These are phyloP conservation scores for Saccharomycopsis sp. DNA, from an alignment of 805 yeast genomes.

Conservation along the genomic window DNA sequence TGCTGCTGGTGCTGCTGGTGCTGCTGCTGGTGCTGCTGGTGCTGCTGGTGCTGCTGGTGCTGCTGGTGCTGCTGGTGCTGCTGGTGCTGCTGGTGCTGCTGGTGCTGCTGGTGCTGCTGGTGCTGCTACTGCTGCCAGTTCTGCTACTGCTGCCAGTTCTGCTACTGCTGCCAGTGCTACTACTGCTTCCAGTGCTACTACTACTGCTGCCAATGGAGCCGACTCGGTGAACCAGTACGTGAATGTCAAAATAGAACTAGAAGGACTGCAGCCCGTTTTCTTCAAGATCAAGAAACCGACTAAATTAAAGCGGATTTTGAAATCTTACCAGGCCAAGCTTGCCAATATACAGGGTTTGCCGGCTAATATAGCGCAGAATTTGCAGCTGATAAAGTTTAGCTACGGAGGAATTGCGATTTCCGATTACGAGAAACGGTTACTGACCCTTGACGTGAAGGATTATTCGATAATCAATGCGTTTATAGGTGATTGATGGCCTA, in stretches of 20 bases:
- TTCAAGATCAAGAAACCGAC: slow-evolving; percentile 18
- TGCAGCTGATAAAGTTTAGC: slow-evolving; percentile 9
- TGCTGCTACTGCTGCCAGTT: background rate
- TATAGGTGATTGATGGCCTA: background rate
- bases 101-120: background rate
- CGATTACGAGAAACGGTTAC: slow-evolving; percentile 12
- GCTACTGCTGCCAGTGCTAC: background rate
- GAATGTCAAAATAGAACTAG: slow-evolving; percentile 18
- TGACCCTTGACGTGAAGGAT: slow-evolving; percentile 10
- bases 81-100: background rate
- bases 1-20: background rate
- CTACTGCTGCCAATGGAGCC: background rate
- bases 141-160: background rate
- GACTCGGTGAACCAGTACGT: slow-evolving; percentile 2
- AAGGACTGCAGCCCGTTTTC: slow-evolving; percentile 9
- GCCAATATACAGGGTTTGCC: background rate
- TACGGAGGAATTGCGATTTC: slow-evolving; percentile 5
- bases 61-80: background rate
- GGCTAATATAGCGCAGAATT: background rate
- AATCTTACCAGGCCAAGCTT: slow-evolving; percentile 16
- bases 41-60: background rate
- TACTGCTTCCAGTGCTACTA: background rate
- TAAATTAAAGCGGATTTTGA: slow-evolving; percentile 18
- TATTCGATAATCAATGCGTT: slow-evolving; percentile 10
- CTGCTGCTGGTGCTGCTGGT: background rate